Evolutionary conservation across 805 yeast genomes (phyloP).

Genomic region (Metschnikowia lunata): DNA sequence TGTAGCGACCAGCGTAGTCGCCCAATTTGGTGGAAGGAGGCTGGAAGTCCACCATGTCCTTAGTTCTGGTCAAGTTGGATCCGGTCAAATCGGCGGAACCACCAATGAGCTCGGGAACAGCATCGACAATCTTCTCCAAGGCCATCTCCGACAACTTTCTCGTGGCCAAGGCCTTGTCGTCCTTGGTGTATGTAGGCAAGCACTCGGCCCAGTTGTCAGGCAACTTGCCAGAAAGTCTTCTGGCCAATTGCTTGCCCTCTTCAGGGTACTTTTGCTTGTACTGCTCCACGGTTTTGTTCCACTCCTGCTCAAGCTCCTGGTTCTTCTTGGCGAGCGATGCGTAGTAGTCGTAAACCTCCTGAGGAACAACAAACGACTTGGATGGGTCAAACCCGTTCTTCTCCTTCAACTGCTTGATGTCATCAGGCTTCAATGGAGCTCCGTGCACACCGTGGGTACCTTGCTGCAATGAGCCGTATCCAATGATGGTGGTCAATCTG

Average conservation of each 20-base stretch:
- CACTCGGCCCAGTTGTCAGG: constrained; percentile 77
- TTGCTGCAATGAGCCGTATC: constrained; percentile 79
- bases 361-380: constrained; percentile 71
- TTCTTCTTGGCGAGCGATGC: constrained; percentile 55
- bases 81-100: constrained; percentile 99
- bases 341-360: constrained; percentile 75
- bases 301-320: constrained; percentile 63
- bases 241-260: constrained; percentile 69
- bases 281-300: constrained; percentile 61
- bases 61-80: constrained; percentile 90
- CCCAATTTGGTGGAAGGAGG: constrained; percentile 77
- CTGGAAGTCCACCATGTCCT: constrained; percentile 86
- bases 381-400: constrained; percentile 86
- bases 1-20: constrained; percentile 84
- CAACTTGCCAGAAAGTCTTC: constrained; percentile 74
- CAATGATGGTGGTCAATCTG: constrained; percentile 86
- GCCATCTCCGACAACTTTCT: constrained; percentile 90
- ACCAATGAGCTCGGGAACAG: constrained; percentile 85
- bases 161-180: constrained; percentile 82
- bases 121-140: constrained; percentile 55
- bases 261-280: constrained; percentile 72
- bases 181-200: constrained; percentile 75
- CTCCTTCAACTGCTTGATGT: constrained; percentile 78
- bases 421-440: constrained; percentile 91
- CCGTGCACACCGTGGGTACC: constrained; percentile 96